These are phyloP conservation scores for Limonium bicolor DNA, from an alignment of 148 eudicot genomes.

Conservation along the genomic window DNA sequence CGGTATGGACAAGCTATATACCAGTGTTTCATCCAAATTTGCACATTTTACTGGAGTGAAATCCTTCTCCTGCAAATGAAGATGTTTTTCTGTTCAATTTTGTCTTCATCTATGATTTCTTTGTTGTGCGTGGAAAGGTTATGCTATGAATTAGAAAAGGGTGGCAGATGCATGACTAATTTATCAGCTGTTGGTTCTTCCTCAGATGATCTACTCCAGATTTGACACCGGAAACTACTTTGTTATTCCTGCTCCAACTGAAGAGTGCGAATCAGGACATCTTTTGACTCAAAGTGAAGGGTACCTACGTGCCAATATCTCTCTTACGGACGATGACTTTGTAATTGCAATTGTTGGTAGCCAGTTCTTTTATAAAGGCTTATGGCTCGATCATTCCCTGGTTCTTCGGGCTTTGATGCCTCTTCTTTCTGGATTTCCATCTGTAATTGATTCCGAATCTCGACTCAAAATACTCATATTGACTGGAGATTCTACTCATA, in stretches of 20 bases:
- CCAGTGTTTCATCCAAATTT: not conserved
- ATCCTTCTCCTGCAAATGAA: no score
- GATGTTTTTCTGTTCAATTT: no score
- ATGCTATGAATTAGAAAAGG: not conserved
- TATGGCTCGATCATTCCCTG: conserved; percentile 92
- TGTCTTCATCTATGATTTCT: no score
- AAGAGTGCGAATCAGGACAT: conserved; percentile 42
- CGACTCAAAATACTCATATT: conserved; percentile 46
- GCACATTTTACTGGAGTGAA: no score
- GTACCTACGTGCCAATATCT: conserved; percentile 17
- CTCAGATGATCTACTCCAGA: conserved; percentile 59
- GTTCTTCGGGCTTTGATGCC: conserved; percentile 66
- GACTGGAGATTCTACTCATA: conserved; percentile 47
- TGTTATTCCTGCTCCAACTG: conserved; percentile 74
- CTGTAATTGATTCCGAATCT: conserved; percentile 17
- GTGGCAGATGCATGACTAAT: not conserved
- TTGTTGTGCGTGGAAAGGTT: no score
- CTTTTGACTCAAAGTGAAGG: conserved; percentile 15
- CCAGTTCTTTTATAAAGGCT: conserved; percentile 54
- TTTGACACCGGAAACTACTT: conserved; percentile 77
- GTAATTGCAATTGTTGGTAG: conserved; percentile 66
- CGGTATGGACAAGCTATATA: conserved; percentile 34
- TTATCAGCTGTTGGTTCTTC: conserved; percentile 1
- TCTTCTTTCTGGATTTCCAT: conserved; percentile 29
- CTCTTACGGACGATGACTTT: conserved; percentile 31